Evolutionary conservation across 306 rosid genomes (phyloP), one percentile per base, ranked within the genome.

Genomic region (Acacia confusa): DNA sequence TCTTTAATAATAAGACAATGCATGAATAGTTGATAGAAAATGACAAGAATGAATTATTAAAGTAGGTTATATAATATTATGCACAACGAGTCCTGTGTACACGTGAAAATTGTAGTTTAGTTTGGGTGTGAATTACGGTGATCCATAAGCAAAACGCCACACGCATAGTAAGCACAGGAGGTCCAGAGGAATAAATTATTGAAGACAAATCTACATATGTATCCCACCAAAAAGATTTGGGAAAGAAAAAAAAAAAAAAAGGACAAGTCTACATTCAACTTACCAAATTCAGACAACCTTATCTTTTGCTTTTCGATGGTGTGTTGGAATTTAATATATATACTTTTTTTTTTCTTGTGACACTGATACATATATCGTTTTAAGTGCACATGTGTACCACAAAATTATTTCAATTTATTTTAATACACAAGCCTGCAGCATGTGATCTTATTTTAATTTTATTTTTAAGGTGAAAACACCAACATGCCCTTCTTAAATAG

Each of bases 151-250:
- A n/a, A n/a, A n/a, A n/a, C n/a, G n/a, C n/a, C n/a, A n/a, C n/a
- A n/a, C n/a, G n/a, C n/a, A n/a, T n/a, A n/a, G 45, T 36, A 15
- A 80, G 73, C 64, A 61, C 73, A 32, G 14, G 47, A n/a, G 73
- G 71, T 20, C 61, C 55, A 34, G 3, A 9, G 50, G 24, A 24
- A 11, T 8, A 79, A 79, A 38, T 79, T 71, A 57, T 79, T 53
- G 19, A 30, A 57, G 22, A 36, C 75, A 76, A 25, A 67, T 34
- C 25, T 36, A 15, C 38, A 30, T 34, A 32, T 64, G 20, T 43
- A 77, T 76, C 74, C 81, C 66, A 36, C 82, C 79, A 74, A 38
- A 52, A 57, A 57, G 30, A 19, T 52, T 52, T 64, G 70, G n/a
- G 70, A 19, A 32, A 8, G 38, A 8, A 14, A 30, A 22, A 70